Percentiles rank a stretch among this genome's conserved stretches.
Conservation (phyloP, 768 basidiomycete species). For the Serendipita indica region DNA sequence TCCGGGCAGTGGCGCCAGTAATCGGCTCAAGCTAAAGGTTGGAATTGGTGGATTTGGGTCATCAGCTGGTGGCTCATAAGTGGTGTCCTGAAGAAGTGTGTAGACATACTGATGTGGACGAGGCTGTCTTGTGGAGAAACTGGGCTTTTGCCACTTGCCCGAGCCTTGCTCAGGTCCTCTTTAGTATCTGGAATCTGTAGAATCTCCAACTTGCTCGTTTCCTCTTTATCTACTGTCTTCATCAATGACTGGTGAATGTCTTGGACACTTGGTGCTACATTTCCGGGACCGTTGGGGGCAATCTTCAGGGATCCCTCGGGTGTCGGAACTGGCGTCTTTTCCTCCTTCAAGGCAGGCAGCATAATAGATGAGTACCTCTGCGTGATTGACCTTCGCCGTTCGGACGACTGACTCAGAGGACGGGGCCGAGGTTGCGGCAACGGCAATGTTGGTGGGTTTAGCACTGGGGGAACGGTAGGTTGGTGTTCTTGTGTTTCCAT, state of each 20-base stretch:
- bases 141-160: neutral
- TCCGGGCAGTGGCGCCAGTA: neutral
- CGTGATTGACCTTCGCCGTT: constrained; percentile 51
- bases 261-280: neutral
- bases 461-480: neutral
- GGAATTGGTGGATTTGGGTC: constrained; percentile 33
- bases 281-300: neutral
- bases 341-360: constrained; percentile 55
- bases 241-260: neutral
- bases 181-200: neutral
- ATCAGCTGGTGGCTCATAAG: constrained; percentile 20
- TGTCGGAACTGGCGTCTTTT: constrained; percentile 40
- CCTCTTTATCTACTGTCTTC: neutral
- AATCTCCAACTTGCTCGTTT: neutral
- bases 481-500: neutral
- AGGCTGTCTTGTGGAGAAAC: neutral
- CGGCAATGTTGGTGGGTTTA: neutral
- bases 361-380: constrained; percentile 49
- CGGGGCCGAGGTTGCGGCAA: constrained; percentile 5
- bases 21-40: constrained; percentile 28
- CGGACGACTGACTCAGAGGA: constrained; percentile 18
- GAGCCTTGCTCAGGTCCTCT: too few species aligned
- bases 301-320: constrained; percentile 38
- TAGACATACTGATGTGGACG: neutral
- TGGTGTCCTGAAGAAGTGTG: neutral